Evolutionary conservation across 805 yeast species (phyloP).

Genomic region (Starmerella apis): DNA sequence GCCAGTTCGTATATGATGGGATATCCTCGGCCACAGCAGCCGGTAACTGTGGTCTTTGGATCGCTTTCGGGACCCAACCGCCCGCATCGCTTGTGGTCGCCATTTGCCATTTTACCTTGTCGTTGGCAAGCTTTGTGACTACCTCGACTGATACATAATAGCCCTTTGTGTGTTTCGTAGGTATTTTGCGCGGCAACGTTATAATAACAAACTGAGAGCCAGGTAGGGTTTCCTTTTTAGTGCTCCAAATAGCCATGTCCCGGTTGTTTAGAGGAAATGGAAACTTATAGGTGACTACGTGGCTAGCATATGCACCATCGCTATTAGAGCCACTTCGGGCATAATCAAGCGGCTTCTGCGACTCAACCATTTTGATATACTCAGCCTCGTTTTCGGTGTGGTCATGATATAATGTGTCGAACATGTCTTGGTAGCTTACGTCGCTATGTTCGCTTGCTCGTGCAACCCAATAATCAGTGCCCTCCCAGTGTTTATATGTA

Average conservation of each 20-base stretch:
- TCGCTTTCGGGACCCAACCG: constrained; percentile 33
- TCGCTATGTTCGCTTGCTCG: constrained; percentile 31
- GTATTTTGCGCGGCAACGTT: constrained; percentile 30
- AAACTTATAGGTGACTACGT: constrained; percentile 29
- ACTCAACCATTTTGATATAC: constrained; percentile 31
- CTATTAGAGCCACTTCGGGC: no score
- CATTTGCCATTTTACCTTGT: constrained; percentile 33
- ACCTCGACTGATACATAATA: constrained; percentile 33
- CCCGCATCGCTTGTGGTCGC: constrained; percentile 35
- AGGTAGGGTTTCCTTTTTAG: constrained; percentile 27
- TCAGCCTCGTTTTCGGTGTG: constrained; percentile 35
- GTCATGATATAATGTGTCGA: constrained; percentile 28
- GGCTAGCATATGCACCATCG: constrained; percentile 25
- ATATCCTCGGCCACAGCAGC: constrained; percentile 33
- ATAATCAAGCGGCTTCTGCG: constrained; percentile 26
- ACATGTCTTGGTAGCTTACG: constrained; percentile 27
- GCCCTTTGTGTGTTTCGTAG: constrained; percentile 26
- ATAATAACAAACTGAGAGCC: constrained; percentile 31
- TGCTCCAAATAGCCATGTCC: constrained; percentile 33
- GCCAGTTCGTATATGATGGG: constrained; percentile 29
- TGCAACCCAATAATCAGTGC: constrained; percentile 33
- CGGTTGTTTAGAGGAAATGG: constrained; percentile 32
- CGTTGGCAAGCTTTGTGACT: constrained; percentile 23
- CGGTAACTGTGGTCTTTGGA: constrained; percentile 31
- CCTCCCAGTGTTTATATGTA: constrained; percentile 25